Percentiles rank a stretch among this genome's conserved stretches.
Conservation (phyloP, 75 land plant species). For the Sequoia sempervirens region DNA sequence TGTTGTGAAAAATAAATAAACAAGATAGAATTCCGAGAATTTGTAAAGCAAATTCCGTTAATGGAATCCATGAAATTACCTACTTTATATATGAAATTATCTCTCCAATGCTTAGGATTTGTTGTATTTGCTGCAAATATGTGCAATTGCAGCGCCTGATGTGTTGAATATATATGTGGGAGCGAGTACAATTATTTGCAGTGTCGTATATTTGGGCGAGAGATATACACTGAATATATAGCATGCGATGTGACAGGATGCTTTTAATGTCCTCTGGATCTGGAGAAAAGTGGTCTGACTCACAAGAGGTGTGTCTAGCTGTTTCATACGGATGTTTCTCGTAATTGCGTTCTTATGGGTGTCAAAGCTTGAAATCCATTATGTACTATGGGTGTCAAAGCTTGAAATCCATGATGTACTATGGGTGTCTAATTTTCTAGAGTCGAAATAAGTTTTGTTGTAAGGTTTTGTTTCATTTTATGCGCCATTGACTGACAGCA, state of each 20-base stretch:
- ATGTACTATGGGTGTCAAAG: no score
- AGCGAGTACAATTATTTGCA: neutral
- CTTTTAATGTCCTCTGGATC: neutral
- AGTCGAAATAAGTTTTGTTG: neutral
- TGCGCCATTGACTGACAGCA: neutral
- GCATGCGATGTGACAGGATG: neutral
- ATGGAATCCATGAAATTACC: neutral
- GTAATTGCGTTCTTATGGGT: neutral
- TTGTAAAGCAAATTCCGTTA: neutral
- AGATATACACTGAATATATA: neutral
- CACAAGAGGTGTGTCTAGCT: neutral
- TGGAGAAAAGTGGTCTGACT: neutral
- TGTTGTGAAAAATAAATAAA: no score
- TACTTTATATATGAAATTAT: neutral
- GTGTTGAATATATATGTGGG: no score
- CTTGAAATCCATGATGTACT: no score
- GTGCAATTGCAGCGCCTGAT: neutral
- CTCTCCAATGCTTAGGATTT: neutral
- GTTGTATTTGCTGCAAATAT: neutral
- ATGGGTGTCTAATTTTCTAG: no score
- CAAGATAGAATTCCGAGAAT: no score
- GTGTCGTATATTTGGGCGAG: neutral
- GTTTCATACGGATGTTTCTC: neutral
- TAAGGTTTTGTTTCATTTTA: neutral
- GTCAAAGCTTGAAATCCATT: neutral